Evolutionary conservation across 805 yeast species (phyloP), one percentile per base, ranked within the genome.

Genomic region (Spathaspora girioi): DNA sequence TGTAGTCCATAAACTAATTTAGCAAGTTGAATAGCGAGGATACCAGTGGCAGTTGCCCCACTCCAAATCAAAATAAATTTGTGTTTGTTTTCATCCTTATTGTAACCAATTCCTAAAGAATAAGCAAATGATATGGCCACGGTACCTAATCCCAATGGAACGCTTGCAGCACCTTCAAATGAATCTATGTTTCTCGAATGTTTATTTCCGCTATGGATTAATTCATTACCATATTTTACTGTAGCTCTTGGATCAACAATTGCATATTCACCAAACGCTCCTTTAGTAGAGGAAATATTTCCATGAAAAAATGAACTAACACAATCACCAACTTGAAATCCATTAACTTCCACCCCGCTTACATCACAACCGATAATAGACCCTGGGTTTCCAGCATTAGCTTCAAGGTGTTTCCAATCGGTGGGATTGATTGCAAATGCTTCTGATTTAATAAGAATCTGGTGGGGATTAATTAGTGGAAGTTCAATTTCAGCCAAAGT

Each of bases 31-130:
- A 84, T 76, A 10, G 83, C 81, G 19, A 70, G 46, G 47, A 70
- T 72, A 26, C 90, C 91, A 11, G 84, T 75, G 18, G 86, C 77
- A 19, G 87, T 76, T n/a, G 89, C 81, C 55, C 87, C 92, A 60
- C 86, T 85, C 84, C 86, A 81, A 45, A 83, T 69, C 47, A 83
- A 61, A 38, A 83, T 61, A 54, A 70, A 69, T 51, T 70, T 70
- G 38, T 48, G 47, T 3, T 14, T 18, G 40, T 48, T 32, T 7
- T 47, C 48, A 5, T 19, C 15, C 35, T 52, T 52, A 23, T 52
- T 35, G 40, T 45, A 44, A 5, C 47, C 38, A 18, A 62, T 29
- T 12, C 52, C 51, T 38, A 64, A 55, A 10, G 51, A 26, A 48
- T 50, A 31, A 38, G 54, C 26, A 45, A 56, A 56, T 8, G 58